Evolutionary conservation across 768 basidiomycete species (phyloP), one percentile per base, ranked within the genome.

Genomic region (Agaricus sinodeliciosus): DNA sequence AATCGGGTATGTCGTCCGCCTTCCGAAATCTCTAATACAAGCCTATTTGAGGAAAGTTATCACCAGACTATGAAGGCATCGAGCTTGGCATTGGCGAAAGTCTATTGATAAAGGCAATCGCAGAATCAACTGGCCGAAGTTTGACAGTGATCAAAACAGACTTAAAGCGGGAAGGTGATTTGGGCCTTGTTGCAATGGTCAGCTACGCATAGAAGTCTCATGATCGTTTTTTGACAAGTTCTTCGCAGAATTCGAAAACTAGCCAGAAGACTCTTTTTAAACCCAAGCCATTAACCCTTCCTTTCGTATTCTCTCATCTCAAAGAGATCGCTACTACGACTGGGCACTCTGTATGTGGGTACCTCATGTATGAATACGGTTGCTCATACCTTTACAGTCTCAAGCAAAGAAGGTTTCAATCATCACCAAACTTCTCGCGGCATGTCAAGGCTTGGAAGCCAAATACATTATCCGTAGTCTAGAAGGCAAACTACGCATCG

Each of bases 41-140:
- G 12, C 7, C 18, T 57, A 16, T 48, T 52, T 62, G 1, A 9
- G 28, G 64, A 41, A 39, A 97, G 94, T 67, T 98, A 52, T 85
- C 92, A 59, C 94, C 96, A 13, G 96, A 98, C 65, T 98, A 98
- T 67, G 74, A 90, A 54, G 94, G 95, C 26, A 75, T 97, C 48
- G 95, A 99, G 66, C 80, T 99, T 1, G 96, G 96, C 28, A 94
- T 98, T 54, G 96, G 95, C 15, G 96, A 99, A 66, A 90, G 87
- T 58, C 70, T 98, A 16, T 77, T 99, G 35, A 80, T 96, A 64
- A 98, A 97, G 63, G 94, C 96, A 13, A 98, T 99, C 56, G 87
- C 82, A 37, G 90, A 96, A 65, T 92, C 92, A 3, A 95, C 94
- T 0, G 96, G 95, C n/a, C 80, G 96, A 53, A 92, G 84, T 58